Evolutionary conservation across 1,284 basidiomycete genomes (phyloP).

Genomic region (Trametes polyzona): DNA sequence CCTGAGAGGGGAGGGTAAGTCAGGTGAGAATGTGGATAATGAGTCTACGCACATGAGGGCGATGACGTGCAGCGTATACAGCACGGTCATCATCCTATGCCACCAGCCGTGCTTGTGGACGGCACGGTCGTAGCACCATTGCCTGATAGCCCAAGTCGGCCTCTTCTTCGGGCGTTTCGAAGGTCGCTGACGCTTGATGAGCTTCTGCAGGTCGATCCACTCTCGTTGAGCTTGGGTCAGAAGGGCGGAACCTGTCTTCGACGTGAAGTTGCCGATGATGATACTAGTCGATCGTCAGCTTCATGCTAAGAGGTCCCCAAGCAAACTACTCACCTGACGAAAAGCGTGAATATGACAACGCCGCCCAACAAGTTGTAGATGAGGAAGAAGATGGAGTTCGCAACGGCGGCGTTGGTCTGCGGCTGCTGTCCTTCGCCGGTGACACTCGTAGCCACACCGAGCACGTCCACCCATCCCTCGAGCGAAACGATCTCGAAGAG

Average conservation of each 20-base stretch:
- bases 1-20: conserved; percentile 47
- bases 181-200: conserved; percentile 88
- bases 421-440: conserved; percentile 75
- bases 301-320: background rate
- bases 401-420: conserved; percentile 69
- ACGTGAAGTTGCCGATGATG: conserved; percentile 94
- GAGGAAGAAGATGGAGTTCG: conserved; percentile 91
- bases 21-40: background rate
- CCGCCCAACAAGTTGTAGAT: conserved; percentile 94
- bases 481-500: conserved; percentile 97
- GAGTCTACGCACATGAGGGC: conserved; percentile 73
- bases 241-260: conserved; percentile 83
- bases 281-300: conserved; percentile 56
- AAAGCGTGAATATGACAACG: conserved; percentile 88
- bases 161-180: conserved; percentile 76
- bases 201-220: conserved; percentile 93
- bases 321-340: conserved; percentile 72
- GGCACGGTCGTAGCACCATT: conserved; percentile 94
- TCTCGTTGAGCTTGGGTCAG: conserved; percentile 90
- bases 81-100: conserved; percentile 80
- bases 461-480: conserved; percentile 96
- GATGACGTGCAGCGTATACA: conserved; percentile 87
- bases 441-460: conserved; percentile 84
- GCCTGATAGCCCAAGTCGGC: conserved; percentile 60
- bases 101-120: conserved; percentile 95